Base-by-base conservation (phyloP, 2,329 filamentous ascomycete genomes). In the Orbilia oligospora region DNA sequence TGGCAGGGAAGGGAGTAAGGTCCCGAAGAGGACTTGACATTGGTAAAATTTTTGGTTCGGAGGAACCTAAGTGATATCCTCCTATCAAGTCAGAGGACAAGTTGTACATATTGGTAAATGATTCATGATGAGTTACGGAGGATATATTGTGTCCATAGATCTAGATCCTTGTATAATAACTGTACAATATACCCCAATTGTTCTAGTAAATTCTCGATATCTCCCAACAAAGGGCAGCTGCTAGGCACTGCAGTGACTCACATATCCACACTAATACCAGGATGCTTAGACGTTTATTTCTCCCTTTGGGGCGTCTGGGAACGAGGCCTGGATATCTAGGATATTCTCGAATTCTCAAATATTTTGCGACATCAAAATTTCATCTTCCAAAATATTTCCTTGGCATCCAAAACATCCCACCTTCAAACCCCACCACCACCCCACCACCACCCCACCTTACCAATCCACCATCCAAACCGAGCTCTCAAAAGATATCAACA, bases 331-430 rank as follows among this genome's bases (percentile, higher is more conserved):
- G n/a, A n/a, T n/a, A n/a, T n/a, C n/a, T n/a, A n/a, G 6, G 27
- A 30, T 30, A 6, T 30, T 30, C 27, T 18, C 8, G 44, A 46
- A 18, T 46, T 12, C 20, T n/a, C 44, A 12, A n/a, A 3, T 8
- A 68, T 5, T 41, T 66, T 46, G n/a, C n/a, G 24, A 46, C 22
- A 51, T 20, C 27, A 64, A 64, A 65, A 46, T n/a, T 58, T 49
- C 61, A 51, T 48, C 55, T 64, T 48, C 55, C 71, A 36, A 58
- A 64, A 68, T 53, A 64, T 16, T 51, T 24, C 27, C 71, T 76
- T 76, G 71, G 71, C 71, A 49, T 49, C 70, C 64, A 67, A 46
- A 61, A 65, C 69, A 72, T 72, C 69, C 69, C 69, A 67, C 61
- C 64, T 68, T 48, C 63, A 53, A 66, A 16, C 67, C 69, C 66